Percentiles rank a stretch among this genome's conserved stretches.
These are phyloP conservation scores for Penicillium coffeae DNA, from an alignment of 495 filamentous ascomycete species.

Conservation along the genomic window DNA sequence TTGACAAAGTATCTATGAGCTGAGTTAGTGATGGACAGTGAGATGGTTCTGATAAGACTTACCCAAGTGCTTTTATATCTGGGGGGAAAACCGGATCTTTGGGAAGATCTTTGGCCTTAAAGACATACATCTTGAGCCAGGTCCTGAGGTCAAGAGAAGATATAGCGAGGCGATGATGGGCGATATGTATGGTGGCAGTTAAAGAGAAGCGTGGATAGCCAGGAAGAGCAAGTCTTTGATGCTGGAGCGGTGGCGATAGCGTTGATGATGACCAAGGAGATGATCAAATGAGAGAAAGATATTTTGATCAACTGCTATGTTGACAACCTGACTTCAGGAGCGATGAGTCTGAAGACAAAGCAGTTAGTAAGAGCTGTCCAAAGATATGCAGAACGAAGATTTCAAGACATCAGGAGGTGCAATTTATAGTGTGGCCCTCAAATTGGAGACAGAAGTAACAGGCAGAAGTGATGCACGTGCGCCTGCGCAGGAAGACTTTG, in stretches of 20 bases:
- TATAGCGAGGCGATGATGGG: not conserved
- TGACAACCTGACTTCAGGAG: not conserved
- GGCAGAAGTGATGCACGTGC: no score
- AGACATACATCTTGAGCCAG: conserved; percentile 63
- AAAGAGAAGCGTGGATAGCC: conserved; percentile 5
- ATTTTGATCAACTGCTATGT: not conserved
- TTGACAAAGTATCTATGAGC: conserved; percentile 69
- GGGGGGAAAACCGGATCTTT: conserved; percentile 60
- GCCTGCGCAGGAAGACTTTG: no score
- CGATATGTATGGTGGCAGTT: not conserved
- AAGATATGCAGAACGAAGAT: no score
- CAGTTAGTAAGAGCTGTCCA: no score
- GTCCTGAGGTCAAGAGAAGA: not conserved
- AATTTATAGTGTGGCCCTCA: no score
- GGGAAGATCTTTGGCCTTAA: conserved; percentile 59
- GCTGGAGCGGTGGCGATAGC: not conserved
- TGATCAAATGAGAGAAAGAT: not conserved
- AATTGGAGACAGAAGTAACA: no score
- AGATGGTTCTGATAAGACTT: conserved; percentile 15
- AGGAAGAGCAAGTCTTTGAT: no score
- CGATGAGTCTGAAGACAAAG: no score
- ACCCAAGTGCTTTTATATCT: conserved; percentile 68
- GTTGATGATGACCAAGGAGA: conserved; percentile 1
- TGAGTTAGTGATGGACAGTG: not conserved
- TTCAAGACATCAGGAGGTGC: no score